These are phyloP conservation scores for Basipetospora sp. DNA, from an alignment of 2,329 filamentous ascomycete species.

Conservation along the genomic window DNA sequence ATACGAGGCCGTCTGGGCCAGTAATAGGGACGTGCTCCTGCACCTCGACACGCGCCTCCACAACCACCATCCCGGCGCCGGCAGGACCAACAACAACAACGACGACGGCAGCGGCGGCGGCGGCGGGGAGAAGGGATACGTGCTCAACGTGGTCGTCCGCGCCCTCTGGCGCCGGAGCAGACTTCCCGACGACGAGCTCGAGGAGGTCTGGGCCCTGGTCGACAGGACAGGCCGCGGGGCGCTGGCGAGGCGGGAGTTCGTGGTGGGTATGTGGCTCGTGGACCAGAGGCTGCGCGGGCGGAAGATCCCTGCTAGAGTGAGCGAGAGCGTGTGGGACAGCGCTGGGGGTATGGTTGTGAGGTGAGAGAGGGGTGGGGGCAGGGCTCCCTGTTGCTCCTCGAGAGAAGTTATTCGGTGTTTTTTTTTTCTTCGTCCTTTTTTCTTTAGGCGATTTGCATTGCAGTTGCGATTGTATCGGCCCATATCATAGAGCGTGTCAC, in stretches of 20 bases:
- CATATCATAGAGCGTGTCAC: too few relatives aligned
- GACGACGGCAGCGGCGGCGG: background rate
- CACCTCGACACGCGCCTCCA: slow-evolving; percentile 4
- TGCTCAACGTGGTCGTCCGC: slow-evolving; percentile 52
- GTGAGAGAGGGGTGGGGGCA: too few relatives aligned
- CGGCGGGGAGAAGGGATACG: slow-evolving; percentile 24
- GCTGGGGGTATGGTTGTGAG: slow-evolving; percentile 28
- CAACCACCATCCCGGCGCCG: too few relatives aligned
- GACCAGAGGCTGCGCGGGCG: slow-evolving; percentile 67
- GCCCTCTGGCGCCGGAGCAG: slow-evolving; percentile 65
- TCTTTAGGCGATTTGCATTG: too few relatives aligned
- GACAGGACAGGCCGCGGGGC: slow-evolving; percentile 40
- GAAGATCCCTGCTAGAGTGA: slow-evolving; percentile 58
- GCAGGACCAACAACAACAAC: background rate
- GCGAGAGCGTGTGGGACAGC: slow-evolving; percentile 63
- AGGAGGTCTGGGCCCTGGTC: slow-evolving; percentile 65
- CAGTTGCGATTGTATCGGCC: too few relatives aligned
- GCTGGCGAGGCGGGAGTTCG: slow-evolving; percentile 56
- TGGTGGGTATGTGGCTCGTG: slow-evolving; percentile 70
- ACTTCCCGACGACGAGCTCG: slow-evolving; percentile 51
- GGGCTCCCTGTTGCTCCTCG: too few relatives aligned
- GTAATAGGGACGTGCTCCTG: slow-evolving; percentile 51
- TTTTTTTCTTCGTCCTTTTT: too few relatives aligned
- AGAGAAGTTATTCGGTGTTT: too few relatives aligned
- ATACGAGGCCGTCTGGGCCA: slow-evolving; percentile 75